These are phyloP conservation scores for Botrytis byssoidea DNA, from an alignment of 2,329 filamentous ascomycete species.

Conservation along the genomic window DNA sequence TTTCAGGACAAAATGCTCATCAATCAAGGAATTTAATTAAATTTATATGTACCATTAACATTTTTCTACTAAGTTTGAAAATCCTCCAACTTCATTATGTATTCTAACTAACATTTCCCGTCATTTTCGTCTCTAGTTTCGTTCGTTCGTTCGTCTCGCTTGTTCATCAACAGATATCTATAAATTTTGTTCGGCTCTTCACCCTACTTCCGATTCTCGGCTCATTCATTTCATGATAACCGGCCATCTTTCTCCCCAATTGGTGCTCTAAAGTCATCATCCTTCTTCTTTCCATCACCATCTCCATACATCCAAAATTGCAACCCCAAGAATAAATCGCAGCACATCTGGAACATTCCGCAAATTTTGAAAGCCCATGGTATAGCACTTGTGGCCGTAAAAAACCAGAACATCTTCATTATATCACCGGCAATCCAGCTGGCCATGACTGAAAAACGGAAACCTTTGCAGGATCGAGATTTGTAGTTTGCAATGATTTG, in stretches of 20 bases:
- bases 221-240: constrained; percentile 25
- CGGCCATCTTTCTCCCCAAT: constrained; percentile 36
- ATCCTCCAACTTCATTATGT: background rate
- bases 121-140: constrained; percentile 1
- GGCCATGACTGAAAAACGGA: constrained; percentile 70
- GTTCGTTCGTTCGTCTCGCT: background rate
- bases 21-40: background rate
- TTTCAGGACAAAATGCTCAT: background rate
- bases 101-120: background rate
- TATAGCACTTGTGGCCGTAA: constrained; percentile 67
- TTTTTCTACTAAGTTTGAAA: background rate
- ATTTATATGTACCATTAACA: constrained; percentile 7
- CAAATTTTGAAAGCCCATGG: constrained; percentile 80
- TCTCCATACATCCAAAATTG: constrained; percentile 72
- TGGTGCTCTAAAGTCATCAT: constrained; percentile 28
- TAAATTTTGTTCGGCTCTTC: background rate
- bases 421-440: constrained; percentile 79
- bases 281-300: constrained; percentile 38
- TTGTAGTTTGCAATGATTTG: constrained; percentile 72
- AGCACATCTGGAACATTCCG: constrained; percentile 75
- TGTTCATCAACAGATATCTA: background rate
- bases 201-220: background rate
- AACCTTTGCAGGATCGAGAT: constrained; percentile 70
- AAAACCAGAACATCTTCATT: constrained; percentile 89
- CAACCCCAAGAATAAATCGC: constrained; percentile 70